Base-by-base conservation (phyloP, 2,329 filamentous ascomycete species). In the Chrysosporium keratinophilum region DNA sequence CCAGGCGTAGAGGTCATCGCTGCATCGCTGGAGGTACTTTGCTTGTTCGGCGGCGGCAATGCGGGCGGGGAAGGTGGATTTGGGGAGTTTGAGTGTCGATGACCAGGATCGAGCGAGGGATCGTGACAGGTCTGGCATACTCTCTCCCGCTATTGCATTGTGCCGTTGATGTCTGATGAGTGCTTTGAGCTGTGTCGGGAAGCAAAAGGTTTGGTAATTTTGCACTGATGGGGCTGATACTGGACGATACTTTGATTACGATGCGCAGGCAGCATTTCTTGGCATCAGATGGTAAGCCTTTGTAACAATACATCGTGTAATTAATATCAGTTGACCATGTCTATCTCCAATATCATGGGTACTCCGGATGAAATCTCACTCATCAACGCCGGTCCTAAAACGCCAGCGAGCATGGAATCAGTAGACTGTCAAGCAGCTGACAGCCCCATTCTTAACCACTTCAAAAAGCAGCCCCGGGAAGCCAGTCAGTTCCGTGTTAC, bases 391-490 rank as follows among this genome's bases (percentile, higher is more conserved):
- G 11, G 11, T 12, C 14, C 17, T 17, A 45, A 19, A 52, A 45
- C 41, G 23, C 43, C 43, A 46, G n/a, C n/a, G n/a, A n/a, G n/a
- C 35, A 40, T 5, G 43, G 40, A 44, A 50, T 79, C 67, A 95
- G 73, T 90, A 95, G 20, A 95, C 83, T 9, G 91, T 97, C 67
- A 97, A 75, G 23, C 87, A 86, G 69, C 88, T 94, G 20, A 98
- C 87, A 57, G 82, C 84, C 3, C 87, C 89, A 65, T 95, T 96
- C 80, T 87, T 90, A 68, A 97, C 71, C 28, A 98, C 91, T 71
- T 98, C 93, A 72, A 98, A 97, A 45, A 96, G 82, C 69, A 97
- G 73, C 0, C 93, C 91, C 0, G 93, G 91, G 64, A 96, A 96
- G 1, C 91, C 90, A 72, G 88, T 97, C 28, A 98, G 71, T 57